phyloP scores from a whole-genome alignment of 1,139 yeast species.

The Lodderomyces margitis region DNA sequence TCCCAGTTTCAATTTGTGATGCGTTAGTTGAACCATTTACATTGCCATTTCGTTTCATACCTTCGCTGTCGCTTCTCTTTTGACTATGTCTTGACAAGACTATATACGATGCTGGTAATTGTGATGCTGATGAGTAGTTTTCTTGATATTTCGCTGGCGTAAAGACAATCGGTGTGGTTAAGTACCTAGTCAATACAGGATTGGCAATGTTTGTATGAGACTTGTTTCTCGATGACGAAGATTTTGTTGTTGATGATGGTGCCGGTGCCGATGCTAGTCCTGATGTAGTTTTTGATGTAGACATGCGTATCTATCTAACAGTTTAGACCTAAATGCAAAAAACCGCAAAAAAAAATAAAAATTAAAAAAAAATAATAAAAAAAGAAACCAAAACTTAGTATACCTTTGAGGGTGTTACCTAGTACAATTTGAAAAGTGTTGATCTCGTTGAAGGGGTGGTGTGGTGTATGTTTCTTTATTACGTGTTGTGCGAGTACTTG shows the following conservation, averaged over 20 bases:
- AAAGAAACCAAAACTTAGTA: too few relatives aligned
- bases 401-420: too few relatives aligned
- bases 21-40: neutral
- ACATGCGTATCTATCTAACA: neutral
- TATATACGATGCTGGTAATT: conserved; percentile 20
- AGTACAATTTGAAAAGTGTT: too few relatives aligned
- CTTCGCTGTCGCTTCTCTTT: neutral
- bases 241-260: conserved; percentile 9
- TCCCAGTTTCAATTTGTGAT: neutral
- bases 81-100: conserved; percentile 29
- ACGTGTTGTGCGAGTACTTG: too few relatives aligned
- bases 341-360: neutral
- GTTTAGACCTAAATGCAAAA: neutral
- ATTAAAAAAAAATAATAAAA: neutral
- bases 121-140: conserved; percentile 16
- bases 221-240: conserved; percentile 5
- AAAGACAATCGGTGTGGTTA: conserved; percentile 59
- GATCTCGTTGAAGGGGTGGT: too few relatives aligned
- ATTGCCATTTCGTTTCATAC: conserved; percentile 1
- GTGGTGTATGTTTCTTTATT: too few relatives aligned
- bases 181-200: conserved; percentile 56
- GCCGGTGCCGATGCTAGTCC: neutral
- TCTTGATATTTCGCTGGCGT: conserved; percentile 48
- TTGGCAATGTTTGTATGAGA: conserved; percentile 15
- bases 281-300: neutral